Base-by-base conservation (phyloP, 306 rosid genomes). In the Bauhinia variegata region DNA sequence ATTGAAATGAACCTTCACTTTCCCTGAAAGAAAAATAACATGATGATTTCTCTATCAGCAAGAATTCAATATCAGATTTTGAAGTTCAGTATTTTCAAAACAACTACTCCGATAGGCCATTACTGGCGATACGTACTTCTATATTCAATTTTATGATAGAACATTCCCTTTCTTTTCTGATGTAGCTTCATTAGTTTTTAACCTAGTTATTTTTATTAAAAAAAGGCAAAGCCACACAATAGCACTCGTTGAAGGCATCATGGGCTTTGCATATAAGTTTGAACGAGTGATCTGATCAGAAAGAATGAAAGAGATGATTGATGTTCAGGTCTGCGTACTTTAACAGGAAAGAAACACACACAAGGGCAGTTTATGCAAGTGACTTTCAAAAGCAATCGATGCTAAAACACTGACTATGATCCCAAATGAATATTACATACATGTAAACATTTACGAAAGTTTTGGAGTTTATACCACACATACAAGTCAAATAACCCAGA, bases 1-100 rank as follows among this genome's bases (percentile, higher is more conserved):
- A 92, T 65, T 36, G 86, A 76, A 92, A 92, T 7, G 80, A 69
- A 70, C 93, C 98, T 84, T 86, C 96, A 75, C 96, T 92, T 81
- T 89, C 96, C 80, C 98, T 87, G 80, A 23, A 76, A 89, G 32
- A 43, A 52, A 69, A 53, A 1, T 23, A 43, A 54, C 28, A 17
- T 38, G 46, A 47, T 23, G 48, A 60, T 23, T 34, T 30, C 32
- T 18, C 68, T 48, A 38, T 50, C 32, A 67, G 49, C 47, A 30
- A 46, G 50, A 46, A 56, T 52, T 60, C 52, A 36, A 52, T 59
- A 37, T 19, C 51, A 56, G 61, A 36, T 49, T 15, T n/a, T 38
- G 38, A 6, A 3, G 47, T 70, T 49, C 32, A 11, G 44, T 9
- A 75, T 54, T 56, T 36, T 36, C 2, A 36, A 36, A 36, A 36